Evolutionary conservation across 2,329 filamentous ascomycete genomes (phyloP), one percentile per base, ranked within the genome.

Genomic region (Sporothrix inflata): DNA sequence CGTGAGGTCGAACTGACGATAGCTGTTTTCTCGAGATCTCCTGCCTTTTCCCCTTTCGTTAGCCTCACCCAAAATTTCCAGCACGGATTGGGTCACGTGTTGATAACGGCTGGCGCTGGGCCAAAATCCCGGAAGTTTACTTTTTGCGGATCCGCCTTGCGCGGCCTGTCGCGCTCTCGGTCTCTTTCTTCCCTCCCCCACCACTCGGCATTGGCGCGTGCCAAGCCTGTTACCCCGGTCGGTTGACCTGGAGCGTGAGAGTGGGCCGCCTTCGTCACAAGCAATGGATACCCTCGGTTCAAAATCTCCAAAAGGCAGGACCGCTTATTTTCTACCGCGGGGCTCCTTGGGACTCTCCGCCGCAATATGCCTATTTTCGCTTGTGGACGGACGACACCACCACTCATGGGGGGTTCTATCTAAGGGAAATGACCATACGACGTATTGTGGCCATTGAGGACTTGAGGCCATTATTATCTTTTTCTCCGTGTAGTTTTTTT

Each of bases 271-370:
- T 40, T 63, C 14, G 67, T 47, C 69, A 72, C 51, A 61, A 69
- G 42, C 71, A 27, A 72, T 77, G 77, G 77, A 76, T 79, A 79
- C 74, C 77, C 77, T 79, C 77, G 77, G 77, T 74, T 74, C 74
- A 77, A 72, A 67, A 38, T 45, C 60, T 45, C 61, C 70, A 61
- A 47, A 34, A 8, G 16, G 34, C 51, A 74, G 66, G 30, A 27
- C 70, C 69, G 69, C 71, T 72, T 72, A 45, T 75, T 69, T 60
- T 71, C 61, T 70, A 51, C 73, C 72, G 74, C 49, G 70, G 70
- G 55, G 71, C 72, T 21, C n/a, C 19, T 38, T 60, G 57, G 30
- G 30, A 21, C 34, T 19, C 38, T 70, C 55, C 57, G 57, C 47
- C 21, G 9, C 14, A 16, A 24, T 1, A 65, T 21, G 66, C 66